Evolutionary conservation across 306 rosid genomes (phyloP), one percentile per base, ranked within the genome.

Genomic region (Sindora glabra): DNA sequence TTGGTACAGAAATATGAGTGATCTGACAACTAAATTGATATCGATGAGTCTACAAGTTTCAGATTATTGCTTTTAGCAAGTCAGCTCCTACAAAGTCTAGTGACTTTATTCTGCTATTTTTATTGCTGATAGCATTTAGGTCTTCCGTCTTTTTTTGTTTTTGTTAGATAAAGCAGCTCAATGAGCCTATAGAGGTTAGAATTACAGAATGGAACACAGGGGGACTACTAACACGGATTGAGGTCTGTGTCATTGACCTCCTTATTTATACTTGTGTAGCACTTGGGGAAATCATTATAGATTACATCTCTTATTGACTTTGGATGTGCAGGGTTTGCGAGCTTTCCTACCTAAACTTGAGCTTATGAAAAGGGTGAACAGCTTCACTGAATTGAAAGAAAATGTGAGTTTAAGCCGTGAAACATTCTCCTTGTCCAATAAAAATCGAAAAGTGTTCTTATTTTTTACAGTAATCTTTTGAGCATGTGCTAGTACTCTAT

Each of bases 171-270:
- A 81, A 89, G 48, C 90, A 71, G 62, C 90, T 81, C 22, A 75
- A 78, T 70, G 95, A 92, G 63, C 96, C 96, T 9, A 74, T 86
- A 26, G 83, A 78, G 77, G 89, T 92, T 76, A 86, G 59, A 76
- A 80, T 92, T 62, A 79, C 89, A 32, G 95, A 92, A 70, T 92
- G 99, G 99, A 92, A 92, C 71, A 81, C 94, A 1, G 96, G 95
- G 6, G 99, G 99, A 32, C 78, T 92, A 65, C 85, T 92, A 26
- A 82, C 96, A 24, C 86, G 95, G 81, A 81, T 92, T 56, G 99
- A 86, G 99, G 99, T 86, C 52, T 46, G 81, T 67, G 39, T 46
- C 51, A 19, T 53, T 57, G n/a, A 30, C 67, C 24, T 42, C 49
- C 34, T 39, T 62, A 36, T 41, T 50, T 45, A 59, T 33, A 62